Evolutionary conservation across 495 filamentous ascomycete species (phyloP), one percentile per base, ranked within the genome.

Genomic region (Xylaria longipes): DNA sequence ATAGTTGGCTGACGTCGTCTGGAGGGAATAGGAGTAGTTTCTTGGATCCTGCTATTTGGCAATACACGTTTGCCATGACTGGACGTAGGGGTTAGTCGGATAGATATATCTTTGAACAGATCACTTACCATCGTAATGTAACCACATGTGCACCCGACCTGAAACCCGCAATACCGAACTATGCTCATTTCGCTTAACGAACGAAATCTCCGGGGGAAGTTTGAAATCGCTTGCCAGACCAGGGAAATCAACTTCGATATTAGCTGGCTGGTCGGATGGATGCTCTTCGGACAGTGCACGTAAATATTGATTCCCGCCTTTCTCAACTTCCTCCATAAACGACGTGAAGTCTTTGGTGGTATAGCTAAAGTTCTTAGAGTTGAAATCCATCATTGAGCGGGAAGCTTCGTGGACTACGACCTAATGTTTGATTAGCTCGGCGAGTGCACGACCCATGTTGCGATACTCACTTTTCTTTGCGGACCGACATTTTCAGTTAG

Each of bases 41-140:
- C 79, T 95, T 95, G 0, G 83, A 82, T 33, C 94, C 93, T 45
- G 83, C 80, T 69, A 95, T 86, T 74, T 97, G 94, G 77, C 92
- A 95, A 57, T 96, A 90, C 8, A 97, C 84, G 75, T 97, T 97
- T 31, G 93, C 94, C 90, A 97, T 95, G 22, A 94, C 93, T 90
- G 91, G 31, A 5, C 6, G 41, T 17, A 22, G 27, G 48, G 31
- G 70, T 79, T 20, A 79, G 72, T 50, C 17, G 5, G 31, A 25
- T 7, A 35, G 43, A 72, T 48, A 61, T 3, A 31, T 57, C 29
- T 52, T 33, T 31, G 37, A 37, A 35, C 20, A 35, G 52, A 48
- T 33, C 14, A 80, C 87, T 83, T 81, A 92, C 63, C 91, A 80
- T 97, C 93, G 83, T 95, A 97, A 79, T 97, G 94, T 33, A 97